These are phyloP conservation scores for Didymella segeticola DNA, from an alignment of 2,329 filamentous ascomycete genomes.

Conservation along the genomic window DNA sequence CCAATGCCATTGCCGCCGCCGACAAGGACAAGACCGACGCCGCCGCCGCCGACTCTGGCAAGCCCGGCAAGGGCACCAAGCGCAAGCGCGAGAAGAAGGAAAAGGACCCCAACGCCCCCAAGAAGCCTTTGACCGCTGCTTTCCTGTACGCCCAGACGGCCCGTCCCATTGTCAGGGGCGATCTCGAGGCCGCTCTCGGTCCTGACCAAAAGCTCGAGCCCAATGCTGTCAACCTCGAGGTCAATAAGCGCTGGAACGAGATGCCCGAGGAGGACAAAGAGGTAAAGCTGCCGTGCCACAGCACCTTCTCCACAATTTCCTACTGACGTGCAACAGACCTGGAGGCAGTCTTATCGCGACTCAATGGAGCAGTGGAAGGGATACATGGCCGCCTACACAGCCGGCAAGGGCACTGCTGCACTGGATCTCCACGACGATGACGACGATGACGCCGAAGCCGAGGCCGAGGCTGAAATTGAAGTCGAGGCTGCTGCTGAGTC, in stretches of 20 bases:
- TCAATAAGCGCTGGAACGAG: constrained; percentile 82
- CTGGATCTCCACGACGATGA: constrained; percentile 54
- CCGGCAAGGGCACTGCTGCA: constrained; percentile 48
- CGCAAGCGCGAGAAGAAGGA: constrained; percentile 85
- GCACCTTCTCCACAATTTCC: background rate
- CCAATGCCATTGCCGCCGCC: constrained; percentile 25
- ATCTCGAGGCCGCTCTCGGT: constrained; percentile 54
- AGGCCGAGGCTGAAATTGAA: constrained; percentile 41
- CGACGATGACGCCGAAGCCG: constrained; percentile 42
- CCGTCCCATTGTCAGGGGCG: constrained; percentile 79
- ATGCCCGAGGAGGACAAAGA: constrained; percentile 78
- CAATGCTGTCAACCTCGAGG: constrained; percentile 86
- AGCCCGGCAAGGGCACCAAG: constrained; percentile 54
- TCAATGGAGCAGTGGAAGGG: constrained; percentile 63
- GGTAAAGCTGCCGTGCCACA: constrained; percentile 50
- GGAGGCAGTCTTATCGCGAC: constrained; percentile 59
- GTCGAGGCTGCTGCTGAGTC: constrained; percentile 47
- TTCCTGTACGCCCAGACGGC: constrained; percentile 94
- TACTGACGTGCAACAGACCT: constrained; percentile 31
- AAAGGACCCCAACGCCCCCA: constrained; percentile 88
- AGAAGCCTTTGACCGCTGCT: constrained; percentile 91
- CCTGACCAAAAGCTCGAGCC: constrained; percentile 78
- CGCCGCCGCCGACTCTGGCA: constrained; percentile 24
- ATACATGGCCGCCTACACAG: constrained; percentile 64
- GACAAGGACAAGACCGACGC: constrained; percentile 18